These are phyloP conservation scores for Amanita exitialis DNA, from an alignment of 768 basidiomycete species.

Conservation along the genomic window DNA sequence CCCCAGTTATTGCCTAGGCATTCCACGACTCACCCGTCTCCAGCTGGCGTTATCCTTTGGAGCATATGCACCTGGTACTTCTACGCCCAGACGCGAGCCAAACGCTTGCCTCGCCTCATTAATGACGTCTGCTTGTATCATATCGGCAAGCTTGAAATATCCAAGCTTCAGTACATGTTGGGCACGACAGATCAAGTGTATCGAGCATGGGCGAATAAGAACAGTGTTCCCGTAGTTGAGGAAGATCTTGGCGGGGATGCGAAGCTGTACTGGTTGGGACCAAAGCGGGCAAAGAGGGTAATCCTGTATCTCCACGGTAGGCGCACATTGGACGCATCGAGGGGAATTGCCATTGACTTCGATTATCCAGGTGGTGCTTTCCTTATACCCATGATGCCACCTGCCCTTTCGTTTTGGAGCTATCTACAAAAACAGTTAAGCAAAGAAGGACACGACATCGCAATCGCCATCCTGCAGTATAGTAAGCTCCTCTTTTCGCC, in stretches of 20 bases:
- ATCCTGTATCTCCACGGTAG: conserved; percentile 23
- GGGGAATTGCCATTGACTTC: neutral
- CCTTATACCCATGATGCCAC: conserved; percentile 14
- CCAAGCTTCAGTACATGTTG: conserved; percentile 15
- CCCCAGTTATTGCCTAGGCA: neutral
- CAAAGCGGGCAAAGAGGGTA: conserved; percentile 19
- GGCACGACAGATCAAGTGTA: conserved; percentile 16
- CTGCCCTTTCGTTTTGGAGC: conserved; percentile 18
- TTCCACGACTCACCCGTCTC: neutral
- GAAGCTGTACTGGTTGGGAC: conserved; percentile 22
- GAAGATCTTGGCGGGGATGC: conserved; percentile 20
- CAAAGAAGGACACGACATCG: conserved; percentile 14
- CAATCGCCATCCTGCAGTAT: conserved; percentile 21
- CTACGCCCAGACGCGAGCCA: conserved; percentile 1
- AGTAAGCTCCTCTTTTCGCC: conserved; percentile 13
- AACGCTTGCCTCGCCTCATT: neutral
- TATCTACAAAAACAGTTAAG: conserved; percentile 17
- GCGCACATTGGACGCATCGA: neutral
- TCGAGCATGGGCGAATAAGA: conserved; percentile 13
- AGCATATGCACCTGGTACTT: conserved; percentile 2
- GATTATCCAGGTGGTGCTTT: conserved; percentile 21
- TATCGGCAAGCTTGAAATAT: conserved; percentile 5
- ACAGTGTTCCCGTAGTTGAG: conserved; percentile 9
- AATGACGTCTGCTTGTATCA: conserved; percentile 8
- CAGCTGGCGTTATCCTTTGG: conserved; percentile 6